A percentile compares a stretch with the other conserved stretches of the same genome.
phyloP scores from a whole-genome alignment of 2,329 filamentous ascomycete species.

The Penicillium expansum region DNA sequence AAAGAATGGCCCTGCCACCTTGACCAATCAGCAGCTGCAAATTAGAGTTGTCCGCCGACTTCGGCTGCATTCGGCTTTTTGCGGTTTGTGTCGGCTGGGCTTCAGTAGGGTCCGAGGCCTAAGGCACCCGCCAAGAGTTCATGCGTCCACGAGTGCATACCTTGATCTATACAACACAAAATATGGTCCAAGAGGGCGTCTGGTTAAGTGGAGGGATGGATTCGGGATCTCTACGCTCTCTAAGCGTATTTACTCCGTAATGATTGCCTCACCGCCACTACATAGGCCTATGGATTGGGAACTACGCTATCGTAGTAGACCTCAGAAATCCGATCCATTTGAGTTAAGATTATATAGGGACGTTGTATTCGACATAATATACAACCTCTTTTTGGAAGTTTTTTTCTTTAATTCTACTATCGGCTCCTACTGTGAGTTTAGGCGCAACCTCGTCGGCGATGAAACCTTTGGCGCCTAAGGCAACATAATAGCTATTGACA shows the following conservation, averaged over 20 bases:
- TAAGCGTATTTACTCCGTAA: not conserved
- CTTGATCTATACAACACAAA: not conserved
- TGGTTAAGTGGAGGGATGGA: not conserved
- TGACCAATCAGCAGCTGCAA: slow-evolving; percentile 12
- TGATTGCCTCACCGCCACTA: not conserved
- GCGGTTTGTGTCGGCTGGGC: slow-evolving; percentile 2
- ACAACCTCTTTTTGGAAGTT: not conserved
- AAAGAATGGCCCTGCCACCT: not conserved
- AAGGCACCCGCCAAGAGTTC: not conserved
- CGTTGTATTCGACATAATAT: not conserved
- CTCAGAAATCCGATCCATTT: not conserved
- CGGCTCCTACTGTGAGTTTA: not conserved
- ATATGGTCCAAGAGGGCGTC: not conserved
- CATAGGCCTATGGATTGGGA: no score
- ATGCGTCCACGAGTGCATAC: slow-evolving; percentile 1
- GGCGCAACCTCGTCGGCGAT: not conserved
- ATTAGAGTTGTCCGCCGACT: slow-evolving; percentile 16
- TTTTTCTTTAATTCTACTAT: not conserved
- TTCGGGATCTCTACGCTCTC: no score
- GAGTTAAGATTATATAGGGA: not conserved
- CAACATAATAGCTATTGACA: not conserved
- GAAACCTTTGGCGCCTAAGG: not conserved
- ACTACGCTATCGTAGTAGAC: not conserved
- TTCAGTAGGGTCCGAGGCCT: not conserved
- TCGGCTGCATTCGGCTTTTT: slow-evolving; percentile 16